Evolutionary conservation across 176 grass and related monocot genomes (phyloP).

Genomic region (Tillandsia leiboldiana): DNA sequence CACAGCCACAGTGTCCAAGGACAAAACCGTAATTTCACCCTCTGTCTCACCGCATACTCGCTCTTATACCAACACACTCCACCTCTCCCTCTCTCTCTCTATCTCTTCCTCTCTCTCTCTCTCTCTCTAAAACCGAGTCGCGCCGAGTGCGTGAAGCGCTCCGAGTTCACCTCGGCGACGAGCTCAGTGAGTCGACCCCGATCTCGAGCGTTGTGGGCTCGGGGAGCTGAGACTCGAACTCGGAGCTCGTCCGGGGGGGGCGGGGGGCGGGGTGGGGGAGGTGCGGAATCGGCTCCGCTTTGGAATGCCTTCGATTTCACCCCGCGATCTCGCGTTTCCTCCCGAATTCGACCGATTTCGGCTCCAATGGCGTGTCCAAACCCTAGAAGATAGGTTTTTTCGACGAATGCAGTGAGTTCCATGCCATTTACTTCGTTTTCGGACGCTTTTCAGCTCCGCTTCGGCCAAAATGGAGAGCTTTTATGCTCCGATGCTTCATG

Average conservation of each 20-base stretch:
- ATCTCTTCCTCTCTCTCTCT: too few relatives aligned
- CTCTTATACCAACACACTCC: too few relatives aligned
- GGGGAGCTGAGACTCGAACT: not conserved
- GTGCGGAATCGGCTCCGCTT: not conserved
- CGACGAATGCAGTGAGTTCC: not conserved
- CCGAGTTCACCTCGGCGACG: too few relatives aligned
- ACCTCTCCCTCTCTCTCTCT: too few relatives aligned
- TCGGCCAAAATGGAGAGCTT: not conserved
- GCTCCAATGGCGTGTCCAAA: not conserved
- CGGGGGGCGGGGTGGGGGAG: not conserved
- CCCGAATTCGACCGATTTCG: not conserved
- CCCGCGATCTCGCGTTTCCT: not conserved
- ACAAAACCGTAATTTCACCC: too few relatives aligned
- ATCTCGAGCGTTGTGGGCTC: not conserved
- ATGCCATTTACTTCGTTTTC: not conserved
- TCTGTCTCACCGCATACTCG: too few relatives aligned
- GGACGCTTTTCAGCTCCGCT: not conserved
- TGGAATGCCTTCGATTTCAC: not conserved
- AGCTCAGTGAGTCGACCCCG: not conserved
- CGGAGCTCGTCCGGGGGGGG: not conserved
- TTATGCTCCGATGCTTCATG: not conserved
- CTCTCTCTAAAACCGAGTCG: too few relatives aligned
- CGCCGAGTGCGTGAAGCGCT: too few relatives aligned
- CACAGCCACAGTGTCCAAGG: too few relatives aligned
- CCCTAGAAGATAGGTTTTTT: not conserved